These are phyloP conservation scores for Flagelloscypha sp. DNA, from an alignment of 768 basidiomycete genomes.

Conservation along the genomic window DNA sequence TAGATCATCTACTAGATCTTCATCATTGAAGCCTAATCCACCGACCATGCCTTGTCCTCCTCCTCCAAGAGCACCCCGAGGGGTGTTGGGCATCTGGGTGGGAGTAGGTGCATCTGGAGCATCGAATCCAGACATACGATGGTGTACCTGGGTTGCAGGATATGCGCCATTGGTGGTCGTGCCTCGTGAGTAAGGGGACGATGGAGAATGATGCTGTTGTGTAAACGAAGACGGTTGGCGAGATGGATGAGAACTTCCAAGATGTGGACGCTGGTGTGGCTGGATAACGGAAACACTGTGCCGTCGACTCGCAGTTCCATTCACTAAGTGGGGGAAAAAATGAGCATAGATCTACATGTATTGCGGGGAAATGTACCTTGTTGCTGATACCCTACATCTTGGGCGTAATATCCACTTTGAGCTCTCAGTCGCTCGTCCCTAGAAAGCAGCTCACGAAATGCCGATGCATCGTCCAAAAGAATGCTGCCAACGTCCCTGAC, in stretches of 20 bases:
- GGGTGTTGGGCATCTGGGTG: too few relatives aligned
- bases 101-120: conserved; percentile 7
- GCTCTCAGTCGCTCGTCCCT: conserved; percentile 58
- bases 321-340: conserved; percentile 42
- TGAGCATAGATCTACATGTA: too few relatives aligned
- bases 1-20: too few relatives aligned
- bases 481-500: conserved; percentile 79
- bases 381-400: conserved; percentile 10
- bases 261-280: conserved; percentile 32
- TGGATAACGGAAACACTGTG: conserved; percentile 83
- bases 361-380: neutral
- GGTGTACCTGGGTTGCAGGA: conserved; percentile 8
- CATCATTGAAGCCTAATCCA: too few relatives aligned
- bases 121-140: conserved; percentile 1
- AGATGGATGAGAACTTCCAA: conserved; percentile 20
- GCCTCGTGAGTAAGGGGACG: conserved; percentile 6
- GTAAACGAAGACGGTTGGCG: conserved; percentile 19
- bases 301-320: conserved; percentile 74
- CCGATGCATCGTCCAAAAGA: conserved; percentile 62
- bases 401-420: conserved; percentile 42
- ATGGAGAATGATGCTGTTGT: conserved; percentile 20
- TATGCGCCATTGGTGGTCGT: conserved; percentile 2
- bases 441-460: conserved; percentile 68
- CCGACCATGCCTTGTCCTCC: too few relatives aligned
- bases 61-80: too few relatives aligned